phyloP scores from a whole-genome alignment of 371 early-diverging fungal genomes.

The Entomophthora muscae region DNA sequence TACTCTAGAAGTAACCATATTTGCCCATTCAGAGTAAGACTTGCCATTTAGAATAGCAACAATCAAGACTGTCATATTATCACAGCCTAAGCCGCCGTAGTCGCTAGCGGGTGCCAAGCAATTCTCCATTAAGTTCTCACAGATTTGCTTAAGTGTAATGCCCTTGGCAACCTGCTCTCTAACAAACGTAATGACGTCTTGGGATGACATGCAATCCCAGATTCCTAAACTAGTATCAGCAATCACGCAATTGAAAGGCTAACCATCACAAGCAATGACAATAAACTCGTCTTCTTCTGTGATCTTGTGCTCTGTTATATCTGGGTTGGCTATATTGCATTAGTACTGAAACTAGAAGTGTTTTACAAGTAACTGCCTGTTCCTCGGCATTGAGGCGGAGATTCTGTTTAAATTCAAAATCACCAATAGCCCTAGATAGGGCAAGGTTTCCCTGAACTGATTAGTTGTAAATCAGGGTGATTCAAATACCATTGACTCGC shows the following conservation, averaged over 20 bases:
- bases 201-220: constrained; percentile 91
- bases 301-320: constrained; percentile 40
- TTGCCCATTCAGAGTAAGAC: constrained; percentile 47
- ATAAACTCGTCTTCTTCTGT: constrained; percentile 71
- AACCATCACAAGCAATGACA: constrained; percentile 92
- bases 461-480: too few species aligned
- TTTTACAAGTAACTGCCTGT: constrained; percentile 68
- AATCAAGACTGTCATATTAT: constrained; percentile 95
- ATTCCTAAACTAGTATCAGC: constrained; percentile 35
- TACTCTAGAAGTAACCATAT: constrained; percentile 11
- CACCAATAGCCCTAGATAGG: constrained; percentile 88
- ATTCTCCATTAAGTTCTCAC: constrained; percentile 76
- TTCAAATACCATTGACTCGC: constrained; percentile 88
- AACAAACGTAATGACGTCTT: constrained; percentile 70
- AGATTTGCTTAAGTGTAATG: constrained; percentile 34
- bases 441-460: constrained; percentile 59
- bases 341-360: neutral
- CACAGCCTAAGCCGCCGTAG: constrained; percentile 83
- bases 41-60: constrained; percentile 67
- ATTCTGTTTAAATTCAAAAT: constrained; percentile 86
- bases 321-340: constrained; percentile 49
- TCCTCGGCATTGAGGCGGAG: constrained; percentile 49
- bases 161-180: constrained; percentile 36
- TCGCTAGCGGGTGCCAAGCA: constrained; percentile 74
- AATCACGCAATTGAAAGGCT: constrained; percentile 3